A percentile compares a stretch with the other conserved stretches of the same genome.
These are phyloP conservation scores for Cynara cardunculus DNA, from an alignment of 129 eudicot species.

Conservation along the genomic window DNA sequence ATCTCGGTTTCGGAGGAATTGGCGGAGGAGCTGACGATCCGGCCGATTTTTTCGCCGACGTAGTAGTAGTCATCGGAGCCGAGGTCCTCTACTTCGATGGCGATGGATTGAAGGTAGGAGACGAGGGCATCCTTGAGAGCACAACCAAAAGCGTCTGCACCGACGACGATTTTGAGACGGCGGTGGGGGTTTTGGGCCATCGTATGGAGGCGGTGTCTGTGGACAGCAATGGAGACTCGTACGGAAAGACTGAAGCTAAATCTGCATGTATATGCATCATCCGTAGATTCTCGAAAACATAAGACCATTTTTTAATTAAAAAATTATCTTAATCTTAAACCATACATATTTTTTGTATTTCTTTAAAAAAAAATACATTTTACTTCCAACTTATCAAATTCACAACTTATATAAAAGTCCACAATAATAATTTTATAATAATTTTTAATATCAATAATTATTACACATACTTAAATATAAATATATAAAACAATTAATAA, in stretches of 20 bases:
- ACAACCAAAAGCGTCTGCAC: slow-evolving; percentile 75
- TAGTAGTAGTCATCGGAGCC: slow-evolving; percentile 81
- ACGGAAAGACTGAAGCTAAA: not conserved
- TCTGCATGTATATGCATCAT: not conserved
- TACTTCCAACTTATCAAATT: too few species aligned
- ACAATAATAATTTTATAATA: too few species aligned
- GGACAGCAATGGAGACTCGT: not conserved
- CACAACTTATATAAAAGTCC: too few species aligned
- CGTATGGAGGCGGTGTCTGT: not conserved
- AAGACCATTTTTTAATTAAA: too few species aligned
- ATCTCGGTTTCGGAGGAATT: slow-evolving; percentile 24
- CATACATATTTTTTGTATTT: too few species aligned
- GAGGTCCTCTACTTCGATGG: slow-evolving; percentile 70
- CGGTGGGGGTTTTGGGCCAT: slow-evolving; percentile 40
- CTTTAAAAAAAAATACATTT: too few species aligned
- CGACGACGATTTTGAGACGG: slow-evolving; percentile 71
- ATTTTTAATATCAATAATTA: too few species aligned
- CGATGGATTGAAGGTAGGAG: slow-evolving; percentile 61
- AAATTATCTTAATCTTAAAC: too few species aligned
- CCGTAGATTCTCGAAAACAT: not conserved
- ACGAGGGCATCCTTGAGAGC: slow-evolving; percentile 66
- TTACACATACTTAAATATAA: too few species aligned
- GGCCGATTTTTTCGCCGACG: slow-evolving; percentile 70
- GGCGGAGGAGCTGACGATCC: slow-evolving; percentile 46
- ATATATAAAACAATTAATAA: too few species aligned